A percentile compares a stretch with the other conserved stretches of the same genome.
These are phyloP conservation scores for Blastocladiella emersonii DNA, from an alignment of 371 early-diverging fungal species.

Conservation along the genomic window DNA sequence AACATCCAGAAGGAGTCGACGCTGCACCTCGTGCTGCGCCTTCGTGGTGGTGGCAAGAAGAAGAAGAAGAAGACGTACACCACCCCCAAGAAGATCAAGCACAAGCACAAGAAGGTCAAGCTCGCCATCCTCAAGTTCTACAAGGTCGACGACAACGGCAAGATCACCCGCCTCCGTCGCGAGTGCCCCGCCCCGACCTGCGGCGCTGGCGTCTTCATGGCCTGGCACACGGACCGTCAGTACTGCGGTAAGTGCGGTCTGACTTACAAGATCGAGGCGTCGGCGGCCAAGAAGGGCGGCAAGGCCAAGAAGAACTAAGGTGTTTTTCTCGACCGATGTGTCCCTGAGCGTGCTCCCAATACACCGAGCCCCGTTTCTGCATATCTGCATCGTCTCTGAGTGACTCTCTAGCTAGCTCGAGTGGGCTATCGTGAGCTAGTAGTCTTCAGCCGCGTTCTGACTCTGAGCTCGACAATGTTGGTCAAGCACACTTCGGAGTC, in stretches of 20 bases:
- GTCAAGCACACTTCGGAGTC: too few relatives aligned
- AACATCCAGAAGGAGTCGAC: constrained; percentile 86
- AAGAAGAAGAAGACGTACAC: constrained; percentile 98
- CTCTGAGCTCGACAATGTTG: too few relatives aligned
- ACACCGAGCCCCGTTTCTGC: too few relatives aligned
- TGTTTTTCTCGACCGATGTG: too few relatives aligned
- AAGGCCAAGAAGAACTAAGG: constrained; percentile 2
- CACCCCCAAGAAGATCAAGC: constrained; percentile 98
- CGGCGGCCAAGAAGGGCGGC: not conserved
- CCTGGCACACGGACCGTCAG: constrained; percentile 90
- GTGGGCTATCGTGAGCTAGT: too few relatives aligned
- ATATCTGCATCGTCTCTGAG: too few relatives aligned
- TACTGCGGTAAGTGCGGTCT: constrained; percentile 58
- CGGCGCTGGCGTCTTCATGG: constrained; percentile 98
- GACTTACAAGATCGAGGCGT: constrained; percentile 5
- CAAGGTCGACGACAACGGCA: constrained; percentile 92
- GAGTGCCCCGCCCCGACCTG: constrained; percentile 89
- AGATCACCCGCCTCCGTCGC: constrained; percentile 94
- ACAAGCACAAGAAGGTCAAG: constrained; percentile 97
- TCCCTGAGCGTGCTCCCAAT: too few relatives aligned
- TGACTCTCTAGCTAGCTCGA: too few relatives aligned
- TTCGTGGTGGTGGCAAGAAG: constrained; percentile 77
- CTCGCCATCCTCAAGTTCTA: constrained; percentile 93
- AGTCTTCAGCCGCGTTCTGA: too few relatives aligned
- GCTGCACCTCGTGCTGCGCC: constrained; percentile 64